These are phyloP conservation scores for Tulasnella sp. DNA, from an alignment of 768 basidiomycete species.

Conservation along the genomic window DNA sequence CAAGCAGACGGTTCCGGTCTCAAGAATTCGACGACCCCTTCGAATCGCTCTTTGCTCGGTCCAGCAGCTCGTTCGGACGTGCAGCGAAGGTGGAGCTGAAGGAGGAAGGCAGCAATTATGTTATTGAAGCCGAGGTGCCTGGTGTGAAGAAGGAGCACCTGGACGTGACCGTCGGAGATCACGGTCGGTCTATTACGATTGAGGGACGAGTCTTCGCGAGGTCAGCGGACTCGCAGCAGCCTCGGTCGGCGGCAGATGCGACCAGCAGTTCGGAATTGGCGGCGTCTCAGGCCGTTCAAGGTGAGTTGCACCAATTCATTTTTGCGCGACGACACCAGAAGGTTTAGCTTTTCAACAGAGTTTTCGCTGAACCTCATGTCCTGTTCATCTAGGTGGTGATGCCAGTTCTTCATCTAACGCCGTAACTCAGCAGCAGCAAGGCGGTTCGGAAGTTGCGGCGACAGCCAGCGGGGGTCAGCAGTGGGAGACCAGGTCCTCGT, in stretches of 20 bases:
- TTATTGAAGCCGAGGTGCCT: constrained; percentile 28
- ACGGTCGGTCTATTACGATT: constrained; percentile 28
- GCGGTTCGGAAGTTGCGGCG: neutral
- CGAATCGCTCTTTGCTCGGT: neutral
- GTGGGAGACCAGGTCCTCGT: constrained; percentile 24
- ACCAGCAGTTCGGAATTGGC: neutral
- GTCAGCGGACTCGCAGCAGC: constrained; percentile 8
- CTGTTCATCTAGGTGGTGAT: neutral
- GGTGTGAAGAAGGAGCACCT: constrained; percentile 29
- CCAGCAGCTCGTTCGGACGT: neutral
- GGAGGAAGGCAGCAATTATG: constrained; percentile 21
- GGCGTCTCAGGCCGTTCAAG: constrained; percentile 3
- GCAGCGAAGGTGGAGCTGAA: constrained; percentile 22
- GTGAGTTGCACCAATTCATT: neutral
- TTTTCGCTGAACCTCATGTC: neutral
- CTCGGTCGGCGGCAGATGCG: neutral
- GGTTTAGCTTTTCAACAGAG: neutral
- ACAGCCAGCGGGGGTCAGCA: too few species aligned
- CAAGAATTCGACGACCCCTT: neutral
- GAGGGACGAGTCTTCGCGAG: constrained; percentile 18
- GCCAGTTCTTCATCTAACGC: neutral
- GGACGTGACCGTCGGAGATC: constrained; percentile 26
- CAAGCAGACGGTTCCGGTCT: neutral
- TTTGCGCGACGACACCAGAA: neutral
- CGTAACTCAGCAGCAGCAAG: neutral